Base-by-base conservation (phyloP, 2,329 filamentous ascomycete genomes). In the Calonectria pteridis region DNA sequence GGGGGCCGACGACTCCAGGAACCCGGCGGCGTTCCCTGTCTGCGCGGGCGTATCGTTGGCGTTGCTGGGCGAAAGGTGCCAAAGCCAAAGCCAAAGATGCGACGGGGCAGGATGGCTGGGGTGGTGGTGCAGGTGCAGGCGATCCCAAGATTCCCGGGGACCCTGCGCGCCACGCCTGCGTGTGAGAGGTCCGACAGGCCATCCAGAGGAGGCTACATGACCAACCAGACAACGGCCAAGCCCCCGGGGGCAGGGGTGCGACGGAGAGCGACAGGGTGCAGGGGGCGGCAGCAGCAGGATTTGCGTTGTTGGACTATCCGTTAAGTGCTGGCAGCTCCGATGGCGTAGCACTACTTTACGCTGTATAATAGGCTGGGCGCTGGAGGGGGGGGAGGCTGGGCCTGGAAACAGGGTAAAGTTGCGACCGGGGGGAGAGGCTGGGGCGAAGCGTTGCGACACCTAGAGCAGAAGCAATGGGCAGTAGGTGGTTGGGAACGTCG, bases 301-400 rank as follows among this genome's bases (percentile, higher is more conserved):
- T 37, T 63, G 55, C 53, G 55, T 6, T 35, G 67, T 43, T 46
- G 59, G 59, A 16, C n/a, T 26, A 20, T 63, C 35, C 37, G 59
- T 63, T 64, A 69, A 72, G 71, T 58, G 71, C 69, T 72, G 71
- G 65, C 58, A 72, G 58, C 55, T 63, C 28, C 37, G 40, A 59
- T 65, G 66, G 71, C 66, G 71, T 72, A 65, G 66, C 66, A 49
- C 66, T 66, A 72, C 55, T 55, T 49, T 40, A 43, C 31, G 29
- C 66, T 69, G 65, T 69, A 33, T 28, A 59, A 64, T 72, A 67
- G 66, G 28, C 59, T 63, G 37, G 59, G 35, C 28, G 6, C 35
- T 37, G 28, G 37, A 46, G 59, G 59, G 16, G 16, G 37, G 35
- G 55, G 33, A 20, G 63, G 63, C 40, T 63, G 46, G 35, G 18